phyloP scores from a whole-genome alignment of 2,329 filamentous ascomycete genomes.

The Fusarium temperatum region DNA sequence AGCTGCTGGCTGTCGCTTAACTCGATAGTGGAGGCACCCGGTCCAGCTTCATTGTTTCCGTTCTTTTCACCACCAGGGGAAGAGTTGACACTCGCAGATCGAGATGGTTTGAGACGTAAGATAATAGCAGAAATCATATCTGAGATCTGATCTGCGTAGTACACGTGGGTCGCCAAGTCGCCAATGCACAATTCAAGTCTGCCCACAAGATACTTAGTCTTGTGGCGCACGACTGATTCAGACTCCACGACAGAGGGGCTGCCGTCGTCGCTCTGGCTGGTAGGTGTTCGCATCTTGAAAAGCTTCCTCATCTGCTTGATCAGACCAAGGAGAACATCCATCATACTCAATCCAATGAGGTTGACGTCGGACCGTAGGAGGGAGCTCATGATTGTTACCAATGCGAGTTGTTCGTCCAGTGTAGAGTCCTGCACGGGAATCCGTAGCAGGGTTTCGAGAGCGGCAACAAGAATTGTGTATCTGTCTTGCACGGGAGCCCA shows the following conservation, averaged over 20 bases:
- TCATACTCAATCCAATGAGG: slow-evolving; percentile 93
- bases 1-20: slow-evolving; percentile 55
- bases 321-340: slow-evolving; percentile 89
- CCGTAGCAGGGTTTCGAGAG: slow-evolving; percentile 78
- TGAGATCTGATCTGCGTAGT: slow-evolving; percentile 94
- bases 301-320: slow-evolving; percentile 84
- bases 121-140: slow-evolving; percentile 92
- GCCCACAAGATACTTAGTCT: slow-evolving; percentile 71
- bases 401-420: slow-evolving; percentile 76
- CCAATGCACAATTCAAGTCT: slow-evolving; percentile 85
- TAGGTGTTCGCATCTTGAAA: slow-evolving; percentile 68
- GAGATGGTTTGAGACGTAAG: slow-evolving; percentile 75
- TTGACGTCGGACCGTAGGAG: slow-evolving; percentile 89
- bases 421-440: slow-evolving; percentile 75
- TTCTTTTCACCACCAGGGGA: slow-evolving; percentile 59
- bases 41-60: slow-evolving; percentile 47
- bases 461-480: slow-evolving; percentile 86
- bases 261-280: slow-evolving; percentile 47
- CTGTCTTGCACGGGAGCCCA: slow-evolving; percentile 96
- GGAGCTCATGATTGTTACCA: slow-evolving; percentile 82
- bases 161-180: slow-evolving; percentile 92
- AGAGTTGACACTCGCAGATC: slow-evolving; percentile 54
- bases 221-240: slow-evolving; percentile 48
- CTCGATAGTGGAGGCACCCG: slow-evolving; percentile 50
- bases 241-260: slow-evolving; percentile 43